Base-by-base conservation (phyloP, 345 rosid genomes). In the Aquilaria yunnanensis region DNA sequence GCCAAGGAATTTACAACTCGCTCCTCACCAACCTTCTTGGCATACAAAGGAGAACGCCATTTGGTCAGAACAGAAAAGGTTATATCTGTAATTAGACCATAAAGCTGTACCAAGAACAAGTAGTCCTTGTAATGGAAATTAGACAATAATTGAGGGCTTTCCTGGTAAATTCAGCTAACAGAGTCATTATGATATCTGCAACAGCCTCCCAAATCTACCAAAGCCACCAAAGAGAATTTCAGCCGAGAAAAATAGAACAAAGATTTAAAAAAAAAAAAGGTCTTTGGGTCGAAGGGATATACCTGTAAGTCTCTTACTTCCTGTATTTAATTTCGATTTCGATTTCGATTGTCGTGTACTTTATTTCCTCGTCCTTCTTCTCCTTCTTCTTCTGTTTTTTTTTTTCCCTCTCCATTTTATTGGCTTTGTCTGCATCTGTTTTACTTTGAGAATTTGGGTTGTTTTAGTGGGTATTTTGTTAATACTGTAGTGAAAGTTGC, bases 171-270 rank as follows among this genome's bases (percentile, higher is more conserved):
- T 57, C 34, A 41, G 49, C 49, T 43, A 61, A 51, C 51, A 34
- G 46, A 65, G 73, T 48, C 56, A 74, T 61, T 56, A 61, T 68
- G 57, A 64, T 66, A 69, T 74, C 78, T 66, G 71, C 74, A 70
- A 11, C 68, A 48, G 74, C 78, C 58, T 53, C 51, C 53, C 71
- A 50, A 70, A 54, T 66, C 74, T 65, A 74, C 64, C 71, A 51
- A 61, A 66, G 62, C 62, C 16, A 58, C 43, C 52, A 12, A 47
- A 33, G 23, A 63, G 12, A 63, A 57, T 9, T 37, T 37, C 43
- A 37, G 43, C 8, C 43, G 43, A 37, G 23, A 23, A 23, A 37
- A 37, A 37, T 9, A 37, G 43, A 47, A 51, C 48, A 45, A 52
- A 51, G 61, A 33, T 37, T 60, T 63, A 3, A 56, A 55, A 54